phyloP scores from a whole-genome alignment of 1,284 basidiomycete species.

The Naganishia cerealis region DNA sequence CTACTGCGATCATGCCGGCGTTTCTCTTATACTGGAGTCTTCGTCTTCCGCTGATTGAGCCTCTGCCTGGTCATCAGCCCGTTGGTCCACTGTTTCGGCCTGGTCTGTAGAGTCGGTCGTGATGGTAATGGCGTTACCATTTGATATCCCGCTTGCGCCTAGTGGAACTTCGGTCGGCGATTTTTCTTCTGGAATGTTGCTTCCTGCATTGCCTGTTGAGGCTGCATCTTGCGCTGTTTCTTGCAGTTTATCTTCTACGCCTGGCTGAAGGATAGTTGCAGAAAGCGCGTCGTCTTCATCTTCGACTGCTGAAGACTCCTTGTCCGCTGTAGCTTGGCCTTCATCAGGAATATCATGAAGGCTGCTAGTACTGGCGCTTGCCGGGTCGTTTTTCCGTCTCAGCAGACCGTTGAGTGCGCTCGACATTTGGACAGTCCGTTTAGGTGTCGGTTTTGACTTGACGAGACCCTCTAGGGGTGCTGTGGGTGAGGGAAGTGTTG shows the following conservation, averaged over 20 bases:
- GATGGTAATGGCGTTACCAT: background rate
- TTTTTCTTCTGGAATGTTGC: background rate
- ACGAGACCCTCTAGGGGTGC: constrained; percentile 73
- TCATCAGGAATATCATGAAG: background rate
- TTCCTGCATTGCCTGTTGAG: background rate
- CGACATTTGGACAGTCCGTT: constrained; percentile 41
- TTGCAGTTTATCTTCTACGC: background rate
- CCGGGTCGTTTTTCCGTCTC: constrained; percentile 36
- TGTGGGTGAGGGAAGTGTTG: constrained; percentile 66
- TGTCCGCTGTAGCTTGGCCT: background rate
- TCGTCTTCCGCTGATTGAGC: background rate
- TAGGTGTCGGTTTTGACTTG: constrained; percentile 63
- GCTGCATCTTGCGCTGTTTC: background rate
- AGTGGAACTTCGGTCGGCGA: background rate
- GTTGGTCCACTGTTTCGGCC: background rate
- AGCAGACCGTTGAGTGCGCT: constrained; percentile 47
- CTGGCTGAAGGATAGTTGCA: background rate
- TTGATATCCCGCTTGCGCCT: background rate
- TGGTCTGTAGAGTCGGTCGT: background rate
- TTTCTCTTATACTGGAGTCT: background rate
- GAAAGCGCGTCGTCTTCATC: constrained; percentile 22
- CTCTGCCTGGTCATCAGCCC: background rate
- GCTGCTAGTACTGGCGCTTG: constrained; percentile 15
- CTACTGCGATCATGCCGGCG: background rate
- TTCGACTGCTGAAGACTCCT: background rate